phyloP scores from a whole-genome alignment of 2,329 filamentous ascomycete genomes.

The Ceratocystis harringtonii region DNA sequence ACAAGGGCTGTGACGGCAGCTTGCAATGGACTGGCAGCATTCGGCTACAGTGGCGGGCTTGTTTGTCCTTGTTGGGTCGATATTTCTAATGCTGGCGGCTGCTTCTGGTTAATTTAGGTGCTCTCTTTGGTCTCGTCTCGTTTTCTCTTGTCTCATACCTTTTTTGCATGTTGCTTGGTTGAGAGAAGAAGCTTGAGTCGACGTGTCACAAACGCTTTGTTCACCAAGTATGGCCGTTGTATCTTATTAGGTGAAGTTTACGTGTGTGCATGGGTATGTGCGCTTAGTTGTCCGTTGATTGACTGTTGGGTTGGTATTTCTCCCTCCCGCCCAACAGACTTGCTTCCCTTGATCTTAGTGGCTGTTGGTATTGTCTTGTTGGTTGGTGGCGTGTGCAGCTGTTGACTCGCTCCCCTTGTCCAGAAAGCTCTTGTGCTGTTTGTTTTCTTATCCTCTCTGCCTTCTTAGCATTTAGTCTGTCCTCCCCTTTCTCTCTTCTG shows the following conservation, averaged over 20 bases:
- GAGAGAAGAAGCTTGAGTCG: not conserved
- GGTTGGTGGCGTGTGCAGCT: not conserved
- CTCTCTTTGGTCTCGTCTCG: not conserved
- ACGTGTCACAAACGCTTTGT: constrained; percentile 1
- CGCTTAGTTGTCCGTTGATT: too few relatives aligned
- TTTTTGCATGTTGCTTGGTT: too few relatives aligned
- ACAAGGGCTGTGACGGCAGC: not conserved
- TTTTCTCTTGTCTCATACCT: not conserved
- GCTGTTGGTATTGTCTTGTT: too few relatives aligned
- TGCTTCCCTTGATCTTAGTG: too few relatives aligned
- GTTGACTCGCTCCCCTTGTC: not conserved
- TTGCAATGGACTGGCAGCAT: not conserved
- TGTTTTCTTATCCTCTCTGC: not conserved
- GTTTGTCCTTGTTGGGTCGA: not conserved
- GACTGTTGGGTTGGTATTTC: too few relatives aligned
- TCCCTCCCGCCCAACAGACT: too few relatives aligned
- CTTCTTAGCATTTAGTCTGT: not conserved
- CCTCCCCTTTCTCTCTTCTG: not conserved
- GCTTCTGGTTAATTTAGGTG: not conserved
- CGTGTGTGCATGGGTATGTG: too few relatives aligned
- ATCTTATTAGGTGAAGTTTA: too few relatives aligned
- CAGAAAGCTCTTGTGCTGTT: not conserved
- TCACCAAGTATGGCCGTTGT: not conserved
- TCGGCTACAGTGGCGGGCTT: not conserved
- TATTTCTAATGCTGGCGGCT: not conserved